Base-by-base conservation (phyloP, 495 filamentous ascomycete species). In the Trypethelium eluteriae region DNA sequence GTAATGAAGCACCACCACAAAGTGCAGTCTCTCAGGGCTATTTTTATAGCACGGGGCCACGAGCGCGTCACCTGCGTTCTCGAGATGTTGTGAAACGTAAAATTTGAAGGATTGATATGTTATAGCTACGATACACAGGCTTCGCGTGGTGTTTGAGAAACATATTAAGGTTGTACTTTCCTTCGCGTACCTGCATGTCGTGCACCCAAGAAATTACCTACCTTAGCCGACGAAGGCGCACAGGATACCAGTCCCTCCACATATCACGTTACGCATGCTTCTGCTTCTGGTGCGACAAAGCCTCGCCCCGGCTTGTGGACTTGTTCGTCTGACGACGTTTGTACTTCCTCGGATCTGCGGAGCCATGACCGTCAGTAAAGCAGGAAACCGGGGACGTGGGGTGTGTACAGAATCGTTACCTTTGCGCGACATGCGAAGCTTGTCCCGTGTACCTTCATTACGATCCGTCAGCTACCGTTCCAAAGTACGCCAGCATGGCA, bases 391-490 rank as follows among this genome's bases (percentile, higher is more conserved):
- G 62, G 10, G 18, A n/a, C 32, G 10, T 10, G 5, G 53, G 18
- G 7, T 59, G 7, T 35, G 34, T 34, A 32, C 53, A 59, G 53
- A 34, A 59, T 59, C 53, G 53, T 39, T 66, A 72, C 70, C 70
- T 64, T 73, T 73, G 62, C 61, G 68, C 35, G 66, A 69, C 71
- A 73, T 73, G 35, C 65, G 32, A 50, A 39, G 38, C 7, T 62
- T 62, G 64, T 73, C 69, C 36, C 71, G 39, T 50, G 63, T 65
- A 65, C 63, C 63, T 65, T 12, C 34, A 65, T 56, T 53, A 5
- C 16, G 35, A n/a, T 18, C 36, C 53, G 18, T 59, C 32, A 59
- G 53, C 53, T 59, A 36, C 7, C 14, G 32, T 59, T 7, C 53
- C 53, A 14, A 59, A 4, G 11, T 35, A 7, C 7, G 53, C 32